phyloP scores from a whole-genome alignment of 2,329 filamentous ascomycete genomes.

The Furcasterigmium furcatum region DNA sequence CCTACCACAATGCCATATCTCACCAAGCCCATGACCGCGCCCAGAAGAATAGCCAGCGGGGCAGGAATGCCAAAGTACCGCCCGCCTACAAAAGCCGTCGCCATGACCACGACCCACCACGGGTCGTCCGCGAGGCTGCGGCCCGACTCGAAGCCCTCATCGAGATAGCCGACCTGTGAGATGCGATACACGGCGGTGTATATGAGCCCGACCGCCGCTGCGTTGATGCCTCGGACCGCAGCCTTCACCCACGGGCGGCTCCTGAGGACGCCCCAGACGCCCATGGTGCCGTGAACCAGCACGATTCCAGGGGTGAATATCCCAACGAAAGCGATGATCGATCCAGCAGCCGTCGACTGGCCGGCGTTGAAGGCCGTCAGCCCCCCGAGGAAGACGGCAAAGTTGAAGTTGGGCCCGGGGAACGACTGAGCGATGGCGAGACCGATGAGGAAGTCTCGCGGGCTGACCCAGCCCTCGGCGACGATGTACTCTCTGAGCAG shows the following conservation, averaged over 20 bases:
- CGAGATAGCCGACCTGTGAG: constrained; percentile 53
- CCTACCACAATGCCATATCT: constrained; percentile 22
- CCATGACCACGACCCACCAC: constrained; percentile 55
- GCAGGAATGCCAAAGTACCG: constrained; percentile 25
- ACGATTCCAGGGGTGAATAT: constrained; percentile 45
- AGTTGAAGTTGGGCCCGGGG: constrained; percentile 42
- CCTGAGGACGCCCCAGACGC: constrained; percentile 46
- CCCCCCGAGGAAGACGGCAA: constrained; percentile 53
- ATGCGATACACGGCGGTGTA: constrained; percentile 57
- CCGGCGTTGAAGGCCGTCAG: constrained; percentile 38
- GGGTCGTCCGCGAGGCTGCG: constrained; percentile 49
- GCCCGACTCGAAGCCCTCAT: constrained; percentile 35
- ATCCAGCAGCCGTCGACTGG: constrained; percentile 36
- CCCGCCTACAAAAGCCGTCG: constrained; percentile 29
- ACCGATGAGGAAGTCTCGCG: constrained; percentile 64
- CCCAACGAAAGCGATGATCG: constrained; percentile 42
- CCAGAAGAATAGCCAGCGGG: constrained; percentile 26
- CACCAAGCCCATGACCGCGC: constrained; percentile 27
- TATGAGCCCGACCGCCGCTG: constrained; percentile 52
- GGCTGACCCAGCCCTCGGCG: constrained; percentile 59
- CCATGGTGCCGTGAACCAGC: constrained; percentile 39
- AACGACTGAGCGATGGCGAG: constrained; percentile 66
- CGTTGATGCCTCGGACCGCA: constrained; percentile 48
- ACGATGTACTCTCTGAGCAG: constrained; percentile 56
- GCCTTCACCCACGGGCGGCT: constrained; percentile 36